These are phyloP conservation scores for Fusarium subglutinans DNA, from an alignment of 2,329 filamentous ascomycete species.

Conservation along the genomic window DNA sequence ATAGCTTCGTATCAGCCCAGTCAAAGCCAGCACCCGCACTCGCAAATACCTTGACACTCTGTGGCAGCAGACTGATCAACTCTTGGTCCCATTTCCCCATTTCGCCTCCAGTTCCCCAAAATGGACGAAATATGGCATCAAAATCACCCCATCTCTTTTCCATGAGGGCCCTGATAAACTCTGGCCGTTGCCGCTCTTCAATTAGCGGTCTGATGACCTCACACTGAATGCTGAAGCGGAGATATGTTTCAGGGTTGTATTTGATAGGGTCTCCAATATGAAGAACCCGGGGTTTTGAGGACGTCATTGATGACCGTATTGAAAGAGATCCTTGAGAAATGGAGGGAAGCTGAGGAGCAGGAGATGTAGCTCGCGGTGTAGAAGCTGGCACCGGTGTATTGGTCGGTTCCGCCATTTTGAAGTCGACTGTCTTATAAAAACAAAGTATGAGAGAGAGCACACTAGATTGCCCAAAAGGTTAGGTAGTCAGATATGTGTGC, in stretches of 20 bases:
- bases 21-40: constrained; percentile 73
- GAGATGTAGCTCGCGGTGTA: constrained; percentile 56
- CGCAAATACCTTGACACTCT: constrained; percentile 67
- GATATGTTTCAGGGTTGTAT: constrained; percentile 60
- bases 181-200: constrained; percentile 60
- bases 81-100: constrained; percentile 73
- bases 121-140: constrained; percentile 65
- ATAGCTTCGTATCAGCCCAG: constrained; percentile 69
- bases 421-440: not conserved
- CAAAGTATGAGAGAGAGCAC: not conserved
- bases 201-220: constrained; percentile 61
- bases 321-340: constrained; percentile 40
- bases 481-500: constrained; percentile 3
- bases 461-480: not conserved
- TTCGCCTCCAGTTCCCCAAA: constrained; percentile 71
- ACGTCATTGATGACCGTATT: constrained; percentile 35
- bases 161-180: constrained; percentile 59
- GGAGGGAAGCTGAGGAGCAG: constrained; percentile 42
- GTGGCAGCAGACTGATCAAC: constrained; percentile 64
- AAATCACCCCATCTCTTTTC: constrained; percentile 66
- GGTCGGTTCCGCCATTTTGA: constrained; percentile 56
- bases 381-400: constrained; percentile 58
- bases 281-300: constrained; percentile 67
- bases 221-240: constrained; percentile 54
- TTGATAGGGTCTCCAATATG: constrained; percentile 74